Conservation (phyloP, 495 filamentous ascomycete genomes). For the Aspergillus coremiiformis region DNA sequence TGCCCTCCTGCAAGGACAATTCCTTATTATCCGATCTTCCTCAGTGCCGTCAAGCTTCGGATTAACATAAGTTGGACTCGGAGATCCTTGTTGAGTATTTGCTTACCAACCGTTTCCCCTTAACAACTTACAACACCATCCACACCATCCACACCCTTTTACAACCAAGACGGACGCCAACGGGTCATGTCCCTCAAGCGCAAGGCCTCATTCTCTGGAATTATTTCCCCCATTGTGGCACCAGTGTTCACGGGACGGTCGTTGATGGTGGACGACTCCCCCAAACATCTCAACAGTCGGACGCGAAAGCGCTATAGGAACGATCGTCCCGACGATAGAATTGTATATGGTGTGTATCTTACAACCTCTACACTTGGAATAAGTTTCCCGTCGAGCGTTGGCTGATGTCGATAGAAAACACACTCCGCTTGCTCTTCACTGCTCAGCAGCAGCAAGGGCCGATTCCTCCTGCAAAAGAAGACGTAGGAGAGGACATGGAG, state of each 20-base stretch:
- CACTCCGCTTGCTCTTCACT: constrained; percentile 40
- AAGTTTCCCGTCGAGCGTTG: not conserved
- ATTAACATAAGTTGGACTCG: not conserved
- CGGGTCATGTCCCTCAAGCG: constrained; percentile 43
- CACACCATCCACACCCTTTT: not conserved
- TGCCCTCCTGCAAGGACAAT: not conserved
- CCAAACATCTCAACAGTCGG: constrained; percentile 41
- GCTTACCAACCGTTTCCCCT: not conserved
- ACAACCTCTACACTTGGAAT: not conserved
- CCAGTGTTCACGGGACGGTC: constrained; percentile 20
- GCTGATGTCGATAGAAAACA: constrained; percentile 33
- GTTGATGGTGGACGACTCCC: constrained; percentile 22
- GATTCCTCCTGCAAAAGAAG: constrained; percentile 12
- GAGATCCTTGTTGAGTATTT: not conserved
- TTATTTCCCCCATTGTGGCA: constrained; percentile 24
- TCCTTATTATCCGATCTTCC: too few species aligned
- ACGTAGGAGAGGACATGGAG: constrained; percentile 27
- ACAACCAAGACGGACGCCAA: not conserved
- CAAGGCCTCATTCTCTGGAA: constrained; percentile 38
- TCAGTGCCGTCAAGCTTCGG: too few species aligned
- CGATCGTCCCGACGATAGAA: constrained; percentile 39
- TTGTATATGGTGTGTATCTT: constrained; percentile 36
- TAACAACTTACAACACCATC: not conserved
- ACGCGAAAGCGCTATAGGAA: constrained; percentile 48
- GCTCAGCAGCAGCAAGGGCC: constrained; percentile 28